phyloP scores from a whole-genome alignment of 1,284 basidiomycete species.

The Cerioporus squamosus region DNA sequence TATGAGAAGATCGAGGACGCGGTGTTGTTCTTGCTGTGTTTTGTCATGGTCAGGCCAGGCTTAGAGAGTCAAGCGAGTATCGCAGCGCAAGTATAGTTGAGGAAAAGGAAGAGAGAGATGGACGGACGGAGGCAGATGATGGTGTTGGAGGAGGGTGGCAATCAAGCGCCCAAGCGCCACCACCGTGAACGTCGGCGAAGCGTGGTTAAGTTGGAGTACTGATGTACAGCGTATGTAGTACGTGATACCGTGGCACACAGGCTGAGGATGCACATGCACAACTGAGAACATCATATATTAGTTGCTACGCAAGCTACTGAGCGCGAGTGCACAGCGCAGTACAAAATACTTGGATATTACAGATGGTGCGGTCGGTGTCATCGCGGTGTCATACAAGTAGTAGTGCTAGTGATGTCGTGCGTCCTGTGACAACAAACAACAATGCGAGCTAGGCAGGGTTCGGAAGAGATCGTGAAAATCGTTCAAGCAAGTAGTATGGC shows the following conservation, averaged over 20 bases:
- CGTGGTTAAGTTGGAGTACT: too few relatives aligned
- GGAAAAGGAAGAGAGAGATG: too few relatives aligned
- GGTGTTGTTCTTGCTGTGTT: slow-evolving; percentile 90
- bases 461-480: neutral
- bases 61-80: too few relatives aligned
- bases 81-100: too few relatives aligned
- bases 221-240: too few relatives aligned
- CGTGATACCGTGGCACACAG: too few relatives aligned
- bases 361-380: neutral
- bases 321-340: neutral
- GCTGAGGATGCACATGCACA: too few relatives aligned
- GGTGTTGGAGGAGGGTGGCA: too few relatives aligned
- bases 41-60: slow-evolving; percentile 59
- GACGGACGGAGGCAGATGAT: too few relatives aligned
- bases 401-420: neutral
- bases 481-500: neutral
- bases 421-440: slow-evolving; percentile 3
- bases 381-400: neutral
- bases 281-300: neutral
- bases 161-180: too few relatives aligned
- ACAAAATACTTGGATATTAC: neutral
- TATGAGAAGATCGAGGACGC: slow-evolving; percentile 87
- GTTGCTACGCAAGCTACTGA: neutral
- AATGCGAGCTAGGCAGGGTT: slow-evolving; percentile 1
- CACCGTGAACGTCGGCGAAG: too few relatives aligned